Evolutionary conservation across 257 asterid species (phyloP).

Genomic region (Gentiana straminea): DNA sequence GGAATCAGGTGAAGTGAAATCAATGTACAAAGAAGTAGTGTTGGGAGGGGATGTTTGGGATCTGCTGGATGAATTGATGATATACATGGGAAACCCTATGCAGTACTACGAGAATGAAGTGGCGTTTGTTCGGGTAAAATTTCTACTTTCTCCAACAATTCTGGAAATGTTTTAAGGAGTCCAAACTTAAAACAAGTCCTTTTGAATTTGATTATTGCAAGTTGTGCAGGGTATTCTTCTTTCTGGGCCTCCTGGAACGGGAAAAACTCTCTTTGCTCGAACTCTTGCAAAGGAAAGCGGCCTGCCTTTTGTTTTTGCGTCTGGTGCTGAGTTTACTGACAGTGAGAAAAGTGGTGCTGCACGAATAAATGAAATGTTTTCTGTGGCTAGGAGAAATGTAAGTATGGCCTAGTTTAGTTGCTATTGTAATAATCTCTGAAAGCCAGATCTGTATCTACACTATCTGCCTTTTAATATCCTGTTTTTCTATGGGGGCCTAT

Average conservation of each 20-base stretch:
- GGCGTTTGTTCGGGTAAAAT: conserved; percentile 86
- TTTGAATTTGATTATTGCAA: no score
- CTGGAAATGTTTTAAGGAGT: conserved; percentile 5
- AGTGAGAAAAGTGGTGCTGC: conserved; percentile 95
- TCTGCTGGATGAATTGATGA: conserved; percentile 91
- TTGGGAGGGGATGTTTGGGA: conserved; percentile 99
- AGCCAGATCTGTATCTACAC: not conserved
- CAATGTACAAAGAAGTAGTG: conserved; percentile 86
- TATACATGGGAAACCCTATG: conserved; percentile 95
- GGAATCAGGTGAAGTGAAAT: conserved; percentile 74
- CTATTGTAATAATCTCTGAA: not conserved
- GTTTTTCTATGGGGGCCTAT: no score
- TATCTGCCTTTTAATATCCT: no score
- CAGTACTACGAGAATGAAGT: conserved; percentile 85
- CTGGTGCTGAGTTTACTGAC: conserved; percentile 98
- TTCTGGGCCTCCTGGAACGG: conserved; percentile 99
- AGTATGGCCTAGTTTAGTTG: conserved; percentile 18
- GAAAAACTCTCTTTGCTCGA: conserved; percentile 94
- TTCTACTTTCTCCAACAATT: not conserved
- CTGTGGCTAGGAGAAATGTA: conserved; percentile 89
- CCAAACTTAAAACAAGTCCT: no score
- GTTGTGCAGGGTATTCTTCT: conserved; percentile 85
- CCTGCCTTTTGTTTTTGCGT: conserved; percentile 95
- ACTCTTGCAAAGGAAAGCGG: conserved; percentile 94
- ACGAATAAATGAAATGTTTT: conserved; percentile 75